These are phyloP conservation scores for Starmerella khaoyaiensis DNA, from an alignment of 805 yeast genomes.

Conservation along the genomic window DNA sequence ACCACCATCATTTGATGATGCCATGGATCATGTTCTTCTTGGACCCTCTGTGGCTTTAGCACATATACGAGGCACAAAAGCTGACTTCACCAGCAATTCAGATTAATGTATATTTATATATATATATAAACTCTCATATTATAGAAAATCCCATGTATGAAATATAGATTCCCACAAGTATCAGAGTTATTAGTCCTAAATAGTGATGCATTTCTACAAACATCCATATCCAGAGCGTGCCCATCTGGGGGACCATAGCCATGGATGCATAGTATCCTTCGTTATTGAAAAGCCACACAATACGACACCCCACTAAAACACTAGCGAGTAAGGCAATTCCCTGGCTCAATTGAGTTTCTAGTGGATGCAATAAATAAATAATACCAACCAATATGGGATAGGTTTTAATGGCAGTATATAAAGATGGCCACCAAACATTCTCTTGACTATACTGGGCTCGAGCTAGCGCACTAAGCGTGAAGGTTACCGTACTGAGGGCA, in stretches of 20 bases:
- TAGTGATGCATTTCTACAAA: constrained; percentile 31
- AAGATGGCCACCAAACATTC: constrained; percentile 10
- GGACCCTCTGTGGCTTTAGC: constrained; percentile 16
- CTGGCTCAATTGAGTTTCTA: not conserved
- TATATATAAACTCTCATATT: not conserved
- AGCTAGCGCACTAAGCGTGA: constrained; percentile 28
- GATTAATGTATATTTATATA: not conserved
- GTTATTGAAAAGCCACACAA: constrained; percentile 26
- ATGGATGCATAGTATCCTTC: constrained; percentile 31
- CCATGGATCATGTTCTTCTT: constrained; percentile 20
- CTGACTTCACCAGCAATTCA: constrained; percentile 6
- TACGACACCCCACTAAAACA: constrained; percentile 26
- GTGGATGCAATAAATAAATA: constrained; percentile 22
- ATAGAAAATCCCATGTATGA: not conserved
- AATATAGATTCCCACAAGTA: constrained; percentile 22
- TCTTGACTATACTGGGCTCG: constrained; percentile 29
- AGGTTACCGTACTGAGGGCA: constrained; percentile 26
- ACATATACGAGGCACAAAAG: constrained; percentile 12
- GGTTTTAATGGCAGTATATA: constrained; percentile 19
- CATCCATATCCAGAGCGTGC: constrained; percentile 32
- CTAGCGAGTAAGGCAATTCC: constrained; percentile 20
- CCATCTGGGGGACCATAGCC: constrained; percentile 32
- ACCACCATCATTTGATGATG: constrained; percentile 24
- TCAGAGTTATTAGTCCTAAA: constrained; percentile 23
- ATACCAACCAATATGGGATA: constrained; percentile 26